Base-by-base conservation (phyloP, 1,139 yeast species). In the Taiozyma sp. region DNA sequence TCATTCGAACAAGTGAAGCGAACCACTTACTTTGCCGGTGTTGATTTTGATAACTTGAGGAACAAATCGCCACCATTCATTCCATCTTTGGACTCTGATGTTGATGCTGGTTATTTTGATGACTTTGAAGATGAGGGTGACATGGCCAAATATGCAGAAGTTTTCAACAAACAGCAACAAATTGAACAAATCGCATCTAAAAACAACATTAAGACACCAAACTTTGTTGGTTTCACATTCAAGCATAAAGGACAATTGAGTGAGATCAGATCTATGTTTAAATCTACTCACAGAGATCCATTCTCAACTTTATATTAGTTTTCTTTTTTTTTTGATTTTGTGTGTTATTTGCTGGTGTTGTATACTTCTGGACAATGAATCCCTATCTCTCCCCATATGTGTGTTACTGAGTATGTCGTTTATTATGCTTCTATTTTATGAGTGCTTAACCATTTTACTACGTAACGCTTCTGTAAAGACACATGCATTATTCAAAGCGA, bases 81-180 rank as follows among this genome's bases (percentile, higher is more conserved):
- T 30, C 99, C 99, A 1, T 97, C 95, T 65, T 77, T 95, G 57
- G 98, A 93, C 65, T 88, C 91, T 55, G 99, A 95, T 65, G 95
- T 92, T 57, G 99, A 95, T 71, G 98, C 98, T 1, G 99, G 99
- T 1, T 95, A 95, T 71, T 95, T 95, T 68, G 99, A 95, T 70
- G 99, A 95, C 68, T 95, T 95, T 67, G 91, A 89, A 56, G 95
- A 90, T 68, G 98, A 92, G 64, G 92, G 88, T 51, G 96, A 95
- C 69, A 92, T 95, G 98, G 92, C 93, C 60, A 92, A 93, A 70
- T 95, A 95, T 72, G 93, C 95, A 63, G 99, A 95, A 65, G 99
- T 95, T 22, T 86, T 91, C 76, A 92, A 90, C 59, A 85, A 95
- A 70, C 90, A 87, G 64, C 88, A 81, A 51, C 92, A 87, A 59